Evolutionary conservation across 495 filamentous ascomycete genomes (phyloP).

Genomic region (Xylaria telfairii): DNA sequence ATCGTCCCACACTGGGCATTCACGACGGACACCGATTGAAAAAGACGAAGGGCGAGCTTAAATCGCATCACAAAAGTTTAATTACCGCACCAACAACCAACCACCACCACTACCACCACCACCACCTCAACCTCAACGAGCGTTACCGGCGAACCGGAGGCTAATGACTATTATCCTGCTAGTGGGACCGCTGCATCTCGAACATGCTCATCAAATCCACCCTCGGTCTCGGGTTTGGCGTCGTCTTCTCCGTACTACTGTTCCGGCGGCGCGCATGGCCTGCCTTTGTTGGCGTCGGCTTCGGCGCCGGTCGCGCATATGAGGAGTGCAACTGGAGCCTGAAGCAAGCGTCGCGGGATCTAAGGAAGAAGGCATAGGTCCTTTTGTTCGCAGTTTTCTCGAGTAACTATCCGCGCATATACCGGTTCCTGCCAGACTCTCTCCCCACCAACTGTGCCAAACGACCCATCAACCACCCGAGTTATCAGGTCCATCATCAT

Average conservation of each 20-base stretch:
- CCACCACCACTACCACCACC: too few relatives aligned
- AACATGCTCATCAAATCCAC: constrained; percentile 94
- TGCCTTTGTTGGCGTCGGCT: constrained; percentile 87
- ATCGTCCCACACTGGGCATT: background rate
- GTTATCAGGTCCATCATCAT: background rate
- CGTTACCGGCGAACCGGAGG: background rate
- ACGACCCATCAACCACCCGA: constrained; percentile 5
- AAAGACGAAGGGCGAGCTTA: background rate
- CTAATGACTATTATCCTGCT: constrained; percentile 31
- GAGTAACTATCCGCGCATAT: constrained; percentile 12
- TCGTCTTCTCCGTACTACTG: constrained; percentile 96
- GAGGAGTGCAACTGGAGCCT: constrained; percentile 83
- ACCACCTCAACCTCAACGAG: background rate
- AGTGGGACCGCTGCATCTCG: constrained; percentile 99
- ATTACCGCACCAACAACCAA: constrained; percentile 23
- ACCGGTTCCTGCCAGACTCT: background rate
- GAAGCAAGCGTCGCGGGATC: constrained; percentile 58
- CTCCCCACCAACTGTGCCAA: background rate
- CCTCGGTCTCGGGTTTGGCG: constrained; percentile 91
- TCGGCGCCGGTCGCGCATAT: constrained; percentile 94
- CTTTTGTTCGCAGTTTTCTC: background rate
- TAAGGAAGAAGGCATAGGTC: constrained; percentile 51
- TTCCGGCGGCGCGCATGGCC: constrained; percentile 99
- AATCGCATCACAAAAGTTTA: background rate
- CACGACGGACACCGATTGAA: background rate